Conservation (phyloP, 495 filamentous ascomycete genomes). For the Aspergillus steynii region DNA sequence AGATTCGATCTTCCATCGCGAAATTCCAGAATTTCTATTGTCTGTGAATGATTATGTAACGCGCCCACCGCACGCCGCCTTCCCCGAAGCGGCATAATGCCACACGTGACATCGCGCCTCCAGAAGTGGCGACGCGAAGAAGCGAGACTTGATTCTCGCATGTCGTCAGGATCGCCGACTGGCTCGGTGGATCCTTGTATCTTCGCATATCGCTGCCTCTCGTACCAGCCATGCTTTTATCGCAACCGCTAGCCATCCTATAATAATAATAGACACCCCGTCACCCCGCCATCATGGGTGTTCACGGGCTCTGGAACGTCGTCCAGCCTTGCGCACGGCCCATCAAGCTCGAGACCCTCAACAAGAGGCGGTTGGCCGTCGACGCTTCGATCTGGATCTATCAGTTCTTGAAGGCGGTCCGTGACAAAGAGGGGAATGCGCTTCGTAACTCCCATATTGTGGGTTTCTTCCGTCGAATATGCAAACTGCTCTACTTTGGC, state of each 20-base stretch:
- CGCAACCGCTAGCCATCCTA: constrained; percentile 2
- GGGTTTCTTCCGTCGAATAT: constrained; percentile 96
- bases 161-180: neutral
- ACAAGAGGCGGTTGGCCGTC: constrained; percentile 90
- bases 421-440: constrained; percentile 97
- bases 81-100: constrained; percentile 20
- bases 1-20: constrained; percentile 15
- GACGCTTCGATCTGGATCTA: constrained; percentile 99
- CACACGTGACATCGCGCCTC: constrained; percentile 33
- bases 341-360: constrained; percentile 92
- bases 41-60: constrained; percentile 26
- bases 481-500: constrained; percentile 95
- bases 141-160: neutral
- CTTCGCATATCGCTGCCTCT: neutral
- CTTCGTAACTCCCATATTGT: constrained; percentile 93
- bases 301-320: constrained; percentile 94
- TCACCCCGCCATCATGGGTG: constrained; percentile 69
- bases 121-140: constrained; percentile 19
- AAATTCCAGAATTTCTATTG: constrained; percentile 22
- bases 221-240: constrained; percentile 13
- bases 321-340: constrained; percentile 81
- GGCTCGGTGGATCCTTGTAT: neutral
- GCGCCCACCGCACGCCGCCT: constrained; percentile 14
- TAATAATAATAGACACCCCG: neutral
- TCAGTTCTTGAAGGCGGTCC: constrained; percentile 97